Conservation (phyloP, 73 alveolate genomes). For the Paramecium primaurelia region DNA sequence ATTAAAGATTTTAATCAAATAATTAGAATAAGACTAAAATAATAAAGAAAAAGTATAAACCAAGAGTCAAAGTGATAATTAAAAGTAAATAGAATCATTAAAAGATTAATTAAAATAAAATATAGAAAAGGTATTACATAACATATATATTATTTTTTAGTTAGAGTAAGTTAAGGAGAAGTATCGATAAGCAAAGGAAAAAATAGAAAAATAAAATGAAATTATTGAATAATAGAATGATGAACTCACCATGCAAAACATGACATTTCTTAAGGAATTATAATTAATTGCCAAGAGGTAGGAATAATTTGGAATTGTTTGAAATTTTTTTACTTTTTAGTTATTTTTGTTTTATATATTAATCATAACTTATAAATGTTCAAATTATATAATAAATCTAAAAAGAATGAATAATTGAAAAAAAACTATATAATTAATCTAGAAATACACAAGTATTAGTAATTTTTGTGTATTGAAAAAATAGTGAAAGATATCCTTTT, state of each 20-base stretch:
- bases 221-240: constrained; percentile 21
- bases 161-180: not conserved
- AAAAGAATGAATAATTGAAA: constrained; percentile 15
- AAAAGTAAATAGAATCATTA: not conserved
- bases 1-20: not conserved
- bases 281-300: not conserved
- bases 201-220: not conserved
- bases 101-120: not conserved
- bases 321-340: not conserved
- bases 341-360: not conserved
- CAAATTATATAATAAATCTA: not conserved
- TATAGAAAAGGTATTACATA: not conserved
- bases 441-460: constrained; percentile 20
- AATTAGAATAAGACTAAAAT: not conserved
- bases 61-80: not conserved
- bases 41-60: not conserved
- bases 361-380: constrained; percentile 1
- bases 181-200: constrained; percentile 12
- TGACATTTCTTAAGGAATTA: not conserved
- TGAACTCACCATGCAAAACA: not conserved
- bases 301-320: constrained; percentile 21
- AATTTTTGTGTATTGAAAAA: not conserved
- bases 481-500: constrained; percentile 8
- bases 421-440: not conserved
- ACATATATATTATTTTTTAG: not conserved